These are phyloP conservation scores for Colletotrichum euphorbiae DNA, from an alignment of 2,329 filamentous ascomycete species.

Conservation along the genomic window DNA sequence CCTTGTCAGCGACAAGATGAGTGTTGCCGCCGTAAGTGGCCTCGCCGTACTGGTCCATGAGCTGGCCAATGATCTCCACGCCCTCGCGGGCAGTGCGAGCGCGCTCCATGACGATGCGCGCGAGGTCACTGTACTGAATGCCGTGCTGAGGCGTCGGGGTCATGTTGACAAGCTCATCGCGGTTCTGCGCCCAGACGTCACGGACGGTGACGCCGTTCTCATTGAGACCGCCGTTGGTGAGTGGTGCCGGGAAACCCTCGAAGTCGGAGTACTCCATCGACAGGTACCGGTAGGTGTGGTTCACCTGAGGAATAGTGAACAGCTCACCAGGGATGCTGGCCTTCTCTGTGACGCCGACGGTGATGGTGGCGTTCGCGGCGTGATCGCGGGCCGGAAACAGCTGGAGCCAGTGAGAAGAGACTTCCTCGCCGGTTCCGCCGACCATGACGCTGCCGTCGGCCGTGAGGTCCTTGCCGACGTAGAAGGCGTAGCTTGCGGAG, in stretches of 20 bases:
- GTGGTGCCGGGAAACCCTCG: constrained; percentile 55
- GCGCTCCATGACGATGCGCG: constrained; percentile 54
- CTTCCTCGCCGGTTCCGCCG: constrained; percentile 60
- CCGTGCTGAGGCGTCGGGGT: constrained; percentile 55
- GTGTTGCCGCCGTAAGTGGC: constrained; percentile 57
- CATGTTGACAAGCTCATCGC: constrained; percentile 53
- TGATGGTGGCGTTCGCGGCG: constrained; percentile 54
- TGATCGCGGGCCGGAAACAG: constrained; percentile 56
- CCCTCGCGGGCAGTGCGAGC: constrained; percentile 54
- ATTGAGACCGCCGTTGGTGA: constrained; percentile 58
- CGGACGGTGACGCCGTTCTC: constrained; percentile 55
- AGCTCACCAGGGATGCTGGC: constrained; percentile 50
- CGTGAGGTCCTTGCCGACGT: constrained; percentile 59
- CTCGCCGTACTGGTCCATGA: constrained; percentile 54
- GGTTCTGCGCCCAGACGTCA: constrained; percentile 55
- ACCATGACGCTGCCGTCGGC: constrained; percentile 55
- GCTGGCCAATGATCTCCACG: constrained; percentile 54
- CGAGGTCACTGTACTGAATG: constrained; percentile 55
- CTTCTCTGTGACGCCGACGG: constrained; percentile 54
- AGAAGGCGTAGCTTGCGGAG: constrained; percentile 60
- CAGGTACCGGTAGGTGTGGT: constrained; percentile 45
- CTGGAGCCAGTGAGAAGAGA: constrained; percentile 60
- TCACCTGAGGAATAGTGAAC: constrained; percentile 44
- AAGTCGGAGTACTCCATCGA: constrained; percentile 51
- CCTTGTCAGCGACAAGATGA: constrained; percentile 53